These are phyloP conservation scores for Tylopilus felleus DNA, from an alignment of 768 basidiomycete species.

Conservation along the genomic window DNA sequence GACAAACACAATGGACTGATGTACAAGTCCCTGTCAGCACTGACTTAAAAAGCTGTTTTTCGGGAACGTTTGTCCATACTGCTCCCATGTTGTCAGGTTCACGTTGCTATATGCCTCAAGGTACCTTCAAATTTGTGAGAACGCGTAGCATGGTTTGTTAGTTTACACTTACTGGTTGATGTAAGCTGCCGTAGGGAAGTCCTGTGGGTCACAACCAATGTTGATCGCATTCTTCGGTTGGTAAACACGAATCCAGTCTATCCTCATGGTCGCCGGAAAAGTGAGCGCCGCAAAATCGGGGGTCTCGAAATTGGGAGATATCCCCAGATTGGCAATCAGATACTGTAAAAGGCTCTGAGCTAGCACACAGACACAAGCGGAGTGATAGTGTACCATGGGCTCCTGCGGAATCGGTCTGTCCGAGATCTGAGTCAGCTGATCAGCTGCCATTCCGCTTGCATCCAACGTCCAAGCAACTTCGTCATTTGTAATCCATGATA, in stretches of 20 bases:
- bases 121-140: constrained; percentile 34
- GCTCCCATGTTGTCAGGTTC: constrained; percentile 73
- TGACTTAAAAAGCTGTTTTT: constrained; percentile 60
- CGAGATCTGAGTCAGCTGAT: constrained; percentile 55
- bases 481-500: constrained; percentile 70
- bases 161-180: constrained; percentile 58
- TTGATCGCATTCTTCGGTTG: constrained; percentile 68
- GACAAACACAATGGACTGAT: constrained; percentile 4
- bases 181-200: constrained; percentile 78
- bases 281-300: constrained; percentile 68
- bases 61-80: constrained; percentile 62
- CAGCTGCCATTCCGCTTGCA: constrained; percentile 57
- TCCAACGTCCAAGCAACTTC: constrained; percentile 68
- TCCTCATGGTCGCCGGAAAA: constrained; percentile 71
- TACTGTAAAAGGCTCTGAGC: constrained; percentile 46
- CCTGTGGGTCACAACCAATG: constrained; percentile 79
- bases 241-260: constrained; percentile 92
- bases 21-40: constrained; percentile 40
- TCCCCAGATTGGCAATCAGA: constrained; percentile 80
- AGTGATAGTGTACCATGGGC: constrained; percentile 59
- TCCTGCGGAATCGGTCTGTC: constrained; percentile 75
- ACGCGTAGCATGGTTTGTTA: not conserved
- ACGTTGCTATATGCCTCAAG: constrained; percentile 78
- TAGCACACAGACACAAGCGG: not conserved
- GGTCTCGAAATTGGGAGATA: constrained; percentile 74